Conservation (phyloP, 2,329 filamentous ascomycete genomes). For the Colletotrichum somersetense region DNA sequence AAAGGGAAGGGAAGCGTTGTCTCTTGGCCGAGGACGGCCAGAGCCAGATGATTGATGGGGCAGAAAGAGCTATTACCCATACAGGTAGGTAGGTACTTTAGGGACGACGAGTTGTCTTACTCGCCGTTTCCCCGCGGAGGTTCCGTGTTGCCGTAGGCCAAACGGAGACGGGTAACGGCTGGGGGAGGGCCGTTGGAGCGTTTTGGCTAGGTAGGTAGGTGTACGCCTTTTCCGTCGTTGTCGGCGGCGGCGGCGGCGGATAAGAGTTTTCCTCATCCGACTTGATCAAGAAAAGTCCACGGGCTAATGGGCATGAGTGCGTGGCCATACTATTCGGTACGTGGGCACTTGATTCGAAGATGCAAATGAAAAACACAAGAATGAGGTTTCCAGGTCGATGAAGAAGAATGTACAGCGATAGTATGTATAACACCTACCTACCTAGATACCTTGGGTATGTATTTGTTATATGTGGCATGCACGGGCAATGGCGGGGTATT, state of each 20-base stretch:
- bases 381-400: background rate
- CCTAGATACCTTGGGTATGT: background rate
- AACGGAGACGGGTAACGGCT: conserved; percentile 3
- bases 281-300: background rate
- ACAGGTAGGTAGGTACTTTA: too few species aligned
- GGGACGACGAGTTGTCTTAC: background rate
- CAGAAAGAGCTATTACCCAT: background rate
- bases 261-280: too few species aligned
- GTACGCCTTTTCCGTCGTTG: background rate
- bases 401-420: background rate
- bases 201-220: background rate
- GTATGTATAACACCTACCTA: background rate
- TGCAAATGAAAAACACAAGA: background rate
- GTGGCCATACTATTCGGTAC: background rate
- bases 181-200: background rate
- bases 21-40: background rate
- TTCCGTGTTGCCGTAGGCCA: background rate
- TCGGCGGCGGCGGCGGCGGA: background rate
- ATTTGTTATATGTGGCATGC: background rate
- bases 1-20: background rate
- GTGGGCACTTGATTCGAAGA: background rate
- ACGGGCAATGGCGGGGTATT: background rate
- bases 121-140: background rate
- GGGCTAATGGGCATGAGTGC: background rate
- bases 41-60: background rate